Evolutionary conservation across 2,329 filamentous ascomycete genomes (phyloP).

Genomic region (Metarhizium robertsii): DNA sequence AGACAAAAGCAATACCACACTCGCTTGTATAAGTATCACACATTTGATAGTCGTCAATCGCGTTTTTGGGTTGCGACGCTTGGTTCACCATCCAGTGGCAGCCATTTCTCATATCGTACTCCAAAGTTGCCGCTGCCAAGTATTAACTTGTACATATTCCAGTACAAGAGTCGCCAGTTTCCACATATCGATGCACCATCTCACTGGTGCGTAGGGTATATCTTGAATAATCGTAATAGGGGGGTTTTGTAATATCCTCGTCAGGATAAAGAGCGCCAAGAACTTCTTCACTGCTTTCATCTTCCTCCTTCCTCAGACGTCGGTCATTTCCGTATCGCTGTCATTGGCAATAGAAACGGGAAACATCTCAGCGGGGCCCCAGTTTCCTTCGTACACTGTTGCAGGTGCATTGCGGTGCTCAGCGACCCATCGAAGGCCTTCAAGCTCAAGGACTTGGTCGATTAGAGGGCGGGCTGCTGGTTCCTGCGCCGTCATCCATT

Average conservation of each 20-base stretch:
- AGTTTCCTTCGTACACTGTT: conserved; percentile 94
- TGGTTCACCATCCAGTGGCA: not conserved
- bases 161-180: conserved; percentile 13
- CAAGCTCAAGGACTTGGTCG: conserved; percentile 61
- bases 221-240: conserved; percentile 3
- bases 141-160: conserved; percentile 15
- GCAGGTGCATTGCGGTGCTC: conserved; percentile 72
- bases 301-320: conserved; percentile 33
- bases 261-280: not conserved
- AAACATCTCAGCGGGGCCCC: conserved; percentile 64
- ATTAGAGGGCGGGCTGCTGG: conserved; percentile 65
- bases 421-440: conserved; percentile 73
- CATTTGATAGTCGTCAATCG: not conserved
- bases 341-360: conserved; percentile 26
- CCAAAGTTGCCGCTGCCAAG: not conserved
- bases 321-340: conserved; percentile 50
- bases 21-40: not conserved
- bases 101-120: not conserved
- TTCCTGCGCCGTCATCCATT: conserved; percentile 77
- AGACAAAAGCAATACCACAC: not conserved
- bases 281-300: not conserved
- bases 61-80: not conserved
- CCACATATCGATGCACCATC: conserved; percentile 10
- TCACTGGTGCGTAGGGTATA: conserved; percentile 3
- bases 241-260: not conserved